Base-by-base conservation (phyloP, 768 basidiomycete species). In the Cystobasidium onofrii region DNA sequence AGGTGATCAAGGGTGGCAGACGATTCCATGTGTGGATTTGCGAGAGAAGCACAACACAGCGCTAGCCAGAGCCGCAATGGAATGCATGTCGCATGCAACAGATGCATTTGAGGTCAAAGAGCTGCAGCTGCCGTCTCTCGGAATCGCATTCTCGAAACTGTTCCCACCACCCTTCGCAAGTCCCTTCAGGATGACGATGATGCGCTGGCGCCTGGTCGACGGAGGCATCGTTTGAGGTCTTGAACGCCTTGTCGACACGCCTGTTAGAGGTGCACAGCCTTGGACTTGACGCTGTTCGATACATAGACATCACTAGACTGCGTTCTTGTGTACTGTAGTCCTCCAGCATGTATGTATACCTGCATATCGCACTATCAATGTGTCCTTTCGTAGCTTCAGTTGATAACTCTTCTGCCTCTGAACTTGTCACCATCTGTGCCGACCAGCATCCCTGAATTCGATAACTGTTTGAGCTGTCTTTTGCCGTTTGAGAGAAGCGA, bases 401-500 rank as follows among this genome's bases (percentile, higher is more conserved):
- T 60, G 25, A 60, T 29, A 6, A 27, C 57, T 29, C 57, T 60
- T 23, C 33, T 61, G 31, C 77, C 77, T 6, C 77, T 50, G 44
- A 66, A 78, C 64, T 75, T 76, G n/a, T 55, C 73, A 1, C 54
- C 54, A 4, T 75, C 54, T 0, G 43, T 33, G 6, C 76, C 76
- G n/a, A 78, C 57, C 6, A 78, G 52, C 54, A 74, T 76, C 1
- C 75, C 71, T 0, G 76, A 75, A 41, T 76, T 39, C 52, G 74
- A 73, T 1, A 78, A 65, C 71, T 78, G 77, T 67, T 78, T 76
- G 3, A 75, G 62, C 67, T 77, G 77, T 6, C 77, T 62, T 2
- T 76, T 52, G 0, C 76, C 77, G 27, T 75, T 70, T 0, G 73
- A 69, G 39, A 76, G 67, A 27, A 78, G 57, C 17, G 76, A 75